Evolutionary conservation across 352 stramenopile genomes (phyloP).

Genomic region (Hyaloperonospora brassicae): DNA sequence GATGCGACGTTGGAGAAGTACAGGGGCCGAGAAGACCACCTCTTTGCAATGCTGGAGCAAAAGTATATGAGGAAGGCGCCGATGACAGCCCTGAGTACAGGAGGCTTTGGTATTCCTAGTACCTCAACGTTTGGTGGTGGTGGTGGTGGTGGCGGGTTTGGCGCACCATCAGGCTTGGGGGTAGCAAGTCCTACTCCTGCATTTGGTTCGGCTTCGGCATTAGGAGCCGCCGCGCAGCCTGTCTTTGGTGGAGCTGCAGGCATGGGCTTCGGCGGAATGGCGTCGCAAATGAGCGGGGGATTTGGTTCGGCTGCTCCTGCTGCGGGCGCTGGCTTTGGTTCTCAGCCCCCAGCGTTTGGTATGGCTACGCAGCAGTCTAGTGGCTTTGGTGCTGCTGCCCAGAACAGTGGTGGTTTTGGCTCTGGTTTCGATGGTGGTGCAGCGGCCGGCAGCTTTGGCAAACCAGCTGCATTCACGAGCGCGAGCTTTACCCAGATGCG

Average conservation of each 20-base stretch:
- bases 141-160: slow-evolving; percentile 33
- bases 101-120: slow-evolving; percentile 36
- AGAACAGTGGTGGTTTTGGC: slow-evolving; percentile 20
- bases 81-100: slow-evolving; percentile 8
- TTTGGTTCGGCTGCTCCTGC: slow-evolving; percentile 25
- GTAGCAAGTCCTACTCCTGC: slow-evolving; percentile 24
- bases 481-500: slow-evolving; percentile 55
- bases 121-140: slow-evolving; percentile 30
- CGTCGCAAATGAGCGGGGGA: slow-evolving; percentile 24
- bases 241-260: slow-evolving; percentile 24
- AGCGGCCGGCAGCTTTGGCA: slow-evolving; percentile 25
- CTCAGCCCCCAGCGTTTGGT: slow-evolving; percentile 33
- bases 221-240: slow-evolving; percentile 33
- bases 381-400: slow-evolving; percentile 28
- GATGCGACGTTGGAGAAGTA: slow-evolving; percentile 68
- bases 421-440: slow-evolving; percentile 30
- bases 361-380: slow-evolving; percentile 11
- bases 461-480: slow-evolving; percentile 30
- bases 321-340: slow-evolving; percentile 18
- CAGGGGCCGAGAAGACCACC: slow-evolving; percentile 51
- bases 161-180: slow-evolving; percentile 41
- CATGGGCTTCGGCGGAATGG: slow-evolving; percentile 20
- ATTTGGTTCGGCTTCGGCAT: slow-evolving; percentile 43
- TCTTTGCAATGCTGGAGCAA: slow-evolving; percentile 70
- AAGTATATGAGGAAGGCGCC: slow-evolving; percentile 53